Evolutionary conservation across 768 basidiomycete genomes (phyloP), one percentile per base, ranked within the genome.

Genomic region (Pluteus cervinus): DNA sequence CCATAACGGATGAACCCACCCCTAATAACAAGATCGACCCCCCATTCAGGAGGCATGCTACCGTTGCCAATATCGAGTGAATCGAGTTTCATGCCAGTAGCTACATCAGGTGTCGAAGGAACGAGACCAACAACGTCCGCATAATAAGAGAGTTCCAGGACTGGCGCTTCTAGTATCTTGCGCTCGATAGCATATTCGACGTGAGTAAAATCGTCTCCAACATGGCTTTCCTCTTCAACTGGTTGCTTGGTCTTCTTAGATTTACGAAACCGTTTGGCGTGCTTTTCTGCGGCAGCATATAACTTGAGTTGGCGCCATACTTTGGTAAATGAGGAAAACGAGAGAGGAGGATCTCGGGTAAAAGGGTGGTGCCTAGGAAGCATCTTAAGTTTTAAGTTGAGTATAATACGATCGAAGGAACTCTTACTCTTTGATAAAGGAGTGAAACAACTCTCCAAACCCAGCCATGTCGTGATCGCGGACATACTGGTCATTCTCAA

Each of bases 41-140:
- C 94, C 88, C 92, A 98, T 53, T 98, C 89, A 5, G 94, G 94
- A 15, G 86, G 69, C 28, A 82, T 53, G 50, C 87, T 92, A 1
- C 89, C 84, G 52, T 96, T 96, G 2, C 88, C 91, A 34, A 92
- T 69, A 45, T 90, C 82, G 51, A 75, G 66, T 5, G 70, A 57
- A 40, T 77, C 75, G 12, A 59, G 44, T 7, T 17, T 15, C 36
- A 39, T 18, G 34, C 37, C 37, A 45, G 41, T 17, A 41, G 52
- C 34, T 47, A 48, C 29, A 37, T 61, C 51, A 32, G 51, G 37
- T 3, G 58, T 38, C 20, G 60, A 47, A 20, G 86, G 82, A 3
- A 89, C 86, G 20, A 76, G 68, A 21, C 92, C 93, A 2, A 82
- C 82, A 4, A 79, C 79, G 57, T 97, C 94, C 7, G 72, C 74